Evolutionary conservation across 1,139 yeast species (phyloP).

Genomic region (Debaryomyces fabryi): DNA sequence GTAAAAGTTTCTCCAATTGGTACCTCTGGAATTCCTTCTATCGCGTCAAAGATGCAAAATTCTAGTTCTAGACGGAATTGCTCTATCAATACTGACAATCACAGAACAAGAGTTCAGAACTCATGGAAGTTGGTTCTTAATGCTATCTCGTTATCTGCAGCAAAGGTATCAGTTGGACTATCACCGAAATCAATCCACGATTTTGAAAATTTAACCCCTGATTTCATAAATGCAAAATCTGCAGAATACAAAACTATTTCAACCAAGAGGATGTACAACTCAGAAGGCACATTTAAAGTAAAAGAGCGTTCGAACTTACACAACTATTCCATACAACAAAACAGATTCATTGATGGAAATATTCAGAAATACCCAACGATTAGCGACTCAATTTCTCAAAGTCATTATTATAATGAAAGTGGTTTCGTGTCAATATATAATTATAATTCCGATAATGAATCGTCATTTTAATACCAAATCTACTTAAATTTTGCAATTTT

Average conservation of each 20-base stretch:
- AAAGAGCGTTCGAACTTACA: background rate
- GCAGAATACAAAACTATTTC: background rate
- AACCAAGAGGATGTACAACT: background rate
- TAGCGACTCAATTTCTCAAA: slow-evolving; percentile 2
- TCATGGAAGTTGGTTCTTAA: slow-evolving; percentile 48
- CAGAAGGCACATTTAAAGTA: background rate
- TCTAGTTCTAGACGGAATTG: background rate
- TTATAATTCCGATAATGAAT: slow-evolving; percentile 11
- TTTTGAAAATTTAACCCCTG: slow-evolving; percentile 29
- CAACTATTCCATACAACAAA: background rate
- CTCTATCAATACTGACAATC: background rate
- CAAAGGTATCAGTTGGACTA: slow-evolving; percentile 51
- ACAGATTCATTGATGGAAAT: slow-evolving; percentile 5
- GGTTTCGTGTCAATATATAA: slow-evolving; percentile 11
- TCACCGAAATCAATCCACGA: slow-evolving; percentile 23
- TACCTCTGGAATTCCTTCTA: slow-evolving; percentile 9
- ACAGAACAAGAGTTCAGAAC: slow-evolving; percentile 4
- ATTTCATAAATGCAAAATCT: slow-evolving; percentile 21
- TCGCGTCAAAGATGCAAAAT: slow-evolving; percentile 8
- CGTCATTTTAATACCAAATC: background rate
- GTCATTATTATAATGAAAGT: slow-evolving; percentile 10
- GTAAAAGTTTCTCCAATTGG: background rate
- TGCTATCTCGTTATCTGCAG: slow-evolving; percentile 54
- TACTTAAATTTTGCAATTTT: background rate
- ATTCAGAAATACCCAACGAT: slow-evolving; percentile 2